Evolutionary conservation across 2,329 filamentous ascomycete species (phyloP).

Genomic region (Colletotrichum somersetense): DNA sequence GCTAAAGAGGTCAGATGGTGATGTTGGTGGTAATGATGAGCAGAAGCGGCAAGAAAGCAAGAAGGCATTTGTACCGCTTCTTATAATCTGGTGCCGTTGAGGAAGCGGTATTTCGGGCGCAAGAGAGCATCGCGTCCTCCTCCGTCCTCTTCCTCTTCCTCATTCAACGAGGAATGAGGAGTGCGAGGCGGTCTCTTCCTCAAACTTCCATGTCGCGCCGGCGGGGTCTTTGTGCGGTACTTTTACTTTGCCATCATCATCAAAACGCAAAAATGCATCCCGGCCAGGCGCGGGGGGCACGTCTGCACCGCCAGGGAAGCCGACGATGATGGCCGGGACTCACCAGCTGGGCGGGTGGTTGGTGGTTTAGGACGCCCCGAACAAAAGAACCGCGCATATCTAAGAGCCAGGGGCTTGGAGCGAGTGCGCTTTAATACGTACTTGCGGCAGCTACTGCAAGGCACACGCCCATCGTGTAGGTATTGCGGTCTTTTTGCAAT

Average conservation of each 20-base stretch:
- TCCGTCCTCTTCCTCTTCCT: conserved; percentile 13
- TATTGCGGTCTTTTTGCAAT: too few relatives aligned
- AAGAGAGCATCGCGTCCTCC: too few relatives aligned
- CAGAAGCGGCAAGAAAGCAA: background rate
- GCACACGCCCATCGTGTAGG: background rate
- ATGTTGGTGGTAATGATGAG: background rate
- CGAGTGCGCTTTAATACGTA: background rate
- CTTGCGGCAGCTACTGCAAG: conserved; percentile 14
- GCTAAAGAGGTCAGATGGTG: background rate
- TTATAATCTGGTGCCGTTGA: background rate
- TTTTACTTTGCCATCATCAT: background rate
- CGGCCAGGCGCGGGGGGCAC: background rate
- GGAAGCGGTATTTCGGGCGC: background rate
- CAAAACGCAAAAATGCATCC: too few relatives aligned
- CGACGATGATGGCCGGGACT: background rate
- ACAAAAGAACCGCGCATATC: background rate
- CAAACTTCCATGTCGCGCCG: background rate
- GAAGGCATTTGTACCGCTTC: too few relatives aligned
- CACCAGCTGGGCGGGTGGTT: background rate
- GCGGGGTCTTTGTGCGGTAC: conserved; percentile 11
- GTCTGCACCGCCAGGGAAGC: background rate
- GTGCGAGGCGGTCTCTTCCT: background rate
- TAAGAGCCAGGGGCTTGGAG: background rate
- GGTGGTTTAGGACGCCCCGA: background rate
- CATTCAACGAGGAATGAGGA: background rate